A percentile compares a stretch with the other conserved stretches of the same genome.
Evolutionary conservation across 768 basidiomycete genomes (phyloP).

Genomic region (Tylopilus subfusipes): DNA sequence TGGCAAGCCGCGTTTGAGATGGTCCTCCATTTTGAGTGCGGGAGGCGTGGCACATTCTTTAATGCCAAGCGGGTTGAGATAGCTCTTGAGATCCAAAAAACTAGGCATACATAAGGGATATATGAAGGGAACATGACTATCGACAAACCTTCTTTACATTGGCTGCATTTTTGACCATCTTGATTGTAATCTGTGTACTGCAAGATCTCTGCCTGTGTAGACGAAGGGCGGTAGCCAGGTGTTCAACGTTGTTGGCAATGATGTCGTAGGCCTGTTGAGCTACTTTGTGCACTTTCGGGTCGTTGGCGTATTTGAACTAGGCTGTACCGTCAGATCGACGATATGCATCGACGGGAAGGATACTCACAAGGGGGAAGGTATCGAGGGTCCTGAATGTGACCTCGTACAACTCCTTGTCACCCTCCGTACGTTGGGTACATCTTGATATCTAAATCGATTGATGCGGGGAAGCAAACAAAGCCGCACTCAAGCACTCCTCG

Average conservation of each 20-base stretch:
- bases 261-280: slow-evolving; percentile 69
- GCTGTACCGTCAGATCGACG: not conserved
- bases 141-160: slow-evolving; percentile 52
- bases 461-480: no score
- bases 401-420: slow-evolving; percentile 57
- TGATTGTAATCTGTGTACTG: slow-evolving; percentile 80
- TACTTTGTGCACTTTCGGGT: slow-evolving; percentile 60
- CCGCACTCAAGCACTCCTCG: no score
- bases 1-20: slow-evolving; percentile 52
- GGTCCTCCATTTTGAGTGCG: slow-evolving; percentile 72
- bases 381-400: slow-evolving; percentile 82
- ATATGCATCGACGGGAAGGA: not conserved
- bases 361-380: slow-evolving; percentile 68
- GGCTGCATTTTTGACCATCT: slow-evolving; percentile 76
- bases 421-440: slow-evolving; percentile 42
- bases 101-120: slow-evolving; percentile 33
- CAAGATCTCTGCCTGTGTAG: slow-evolving; percentile 65
- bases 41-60: slow-evolving; percentile 67
- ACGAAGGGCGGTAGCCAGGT: slow-evolving; percentile 63
- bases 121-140: not conserved
- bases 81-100: slow-evolving; percentile 77
- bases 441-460: no score
- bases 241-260: slow-evolving; percentile 63
- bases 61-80: slow-evolving; percentile 66
- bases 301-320: slow-evolving; percentile 78